Conservation (phyloP, 2,329 filamentous ascomycete species). For the Diplodia seriata region DNA sequence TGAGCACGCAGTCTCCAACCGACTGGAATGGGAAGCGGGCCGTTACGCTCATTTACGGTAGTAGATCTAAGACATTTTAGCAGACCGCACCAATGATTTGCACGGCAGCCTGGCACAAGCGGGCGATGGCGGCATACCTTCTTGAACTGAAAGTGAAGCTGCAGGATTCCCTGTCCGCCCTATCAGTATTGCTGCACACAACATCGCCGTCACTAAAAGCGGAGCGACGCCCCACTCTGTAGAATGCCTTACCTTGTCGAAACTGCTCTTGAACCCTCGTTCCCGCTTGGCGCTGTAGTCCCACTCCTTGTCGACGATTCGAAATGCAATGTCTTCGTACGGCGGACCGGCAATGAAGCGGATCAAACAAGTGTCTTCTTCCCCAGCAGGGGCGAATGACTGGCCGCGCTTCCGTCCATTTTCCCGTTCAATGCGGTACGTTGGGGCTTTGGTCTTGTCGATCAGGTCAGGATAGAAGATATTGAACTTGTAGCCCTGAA, state of each 20-base stretch:
- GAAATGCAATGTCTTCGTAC: slow-evolving; percentile 95
- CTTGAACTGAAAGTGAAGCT: slow-evolving; percentile 98
- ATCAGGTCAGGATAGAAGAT: slow-evolving; percentile 98
- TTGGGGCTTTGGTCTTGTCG: slow-evolving; percentile 92
- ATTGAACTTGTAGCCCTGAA: slow-evolving; percentile 99
- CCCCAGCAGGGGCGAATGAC: slow-evolving; percentile 89
- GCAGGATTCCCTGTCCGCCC: slow-evolving; percentile 77
- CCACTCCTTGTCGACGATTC: slow-evolving; percentile 98
- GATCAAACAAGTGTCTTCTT: slow-evolving; percentile 96
- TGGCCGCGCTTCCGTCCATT: slow-evolving; percentile 87
- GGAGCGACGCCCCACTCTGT: not conserved
- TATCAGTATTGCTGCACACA: slow-evolving; percentile 40
- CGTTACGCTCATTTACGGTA: slow-evolving; percentile 51
- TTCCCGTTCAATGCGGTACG: slow-evolving; percentile 94
- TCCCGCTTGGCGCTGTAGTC: slow-evolving; percentile 97
- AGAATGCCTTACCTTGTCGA: slow-evolving; percentile 82
- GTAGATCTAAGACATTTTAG: slow-evolving; percentile 51
- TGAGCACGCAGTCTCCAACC: not conserved
- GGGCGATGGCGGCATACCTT: slow-evolving; percentile 67
- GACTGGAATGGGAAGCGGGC: not conserved
- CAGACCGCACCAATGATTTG: not conserved
- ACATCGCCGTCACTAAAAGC: slow-evolving; percentile 23
- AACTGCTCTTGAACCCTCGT: slow-evolving; percentile 92
- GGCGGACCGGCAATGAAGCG: slow-evolving; percentile 94
- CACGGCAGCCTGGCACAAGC: not conserved